Evolutionary conservation across 228 moss, liverwort and hornwort species (phyloP), one percentile per base, ranked within the genome.

Genomic region (Sphagnum fallax): DNA sequence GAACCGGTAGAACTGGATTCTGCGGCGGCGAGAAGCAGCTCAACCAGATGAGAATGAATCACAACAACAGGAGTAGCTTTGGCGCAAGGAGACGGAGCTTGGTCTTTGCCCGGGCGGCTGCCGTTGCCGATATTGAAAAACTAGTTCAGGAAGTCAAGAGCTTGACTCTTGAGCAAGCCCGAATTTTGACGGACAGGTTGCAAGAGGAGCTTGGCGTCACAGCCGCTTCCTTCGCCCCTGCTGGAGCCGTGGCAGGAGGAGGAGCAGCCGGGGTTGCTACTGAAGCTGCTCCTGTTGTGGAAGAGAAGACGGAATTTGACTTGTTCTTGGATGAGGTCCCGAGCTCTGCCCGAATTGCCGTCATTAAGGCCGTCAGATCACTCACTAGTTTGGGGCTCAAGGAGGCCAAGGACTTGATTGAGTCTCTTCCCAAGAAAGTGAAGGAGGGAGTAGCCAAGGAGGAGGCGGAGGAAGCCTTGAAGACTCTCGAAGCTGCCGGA

Each of bases 401-500:
- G 80, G 90, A 94, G 72, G 91, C 92, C 4, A 94, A 94, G 77
- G 92, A 94, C 52, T 83, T 94, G 70, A 94, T 94, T 52, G 90
- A 92, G 71, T 71, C 81, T 4, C 81, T 94, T 61, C 92, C 90
- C 4, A 94, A 92, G 94, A 88, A 80, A 73, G 87, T 92, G 69
- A 92, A 92, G 79, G 87, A 90, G 73, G 92, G 69, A 6, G 51
- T 79, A 6, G 8, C 74, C 5, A 92, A 94, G 82, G 92, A 94
- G 53, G 94, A 92, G 6, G 90, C 82, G 4, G 90, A 90, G 62
- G 91, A 88, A 62, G 94, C 88, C 6, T 78, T 77, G 84, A 90
- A 90, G 78, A 53, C 65, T 62, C 75, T 91, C 71, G 91, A 91
- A 70, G 74, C 77, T 49, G 86, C 89, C 0, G 91, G 91, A 50